Base-by-base conservation (phyloP, 2,329 filamentous ascomycete genomes). In the Lojkania enalia region DNA sequence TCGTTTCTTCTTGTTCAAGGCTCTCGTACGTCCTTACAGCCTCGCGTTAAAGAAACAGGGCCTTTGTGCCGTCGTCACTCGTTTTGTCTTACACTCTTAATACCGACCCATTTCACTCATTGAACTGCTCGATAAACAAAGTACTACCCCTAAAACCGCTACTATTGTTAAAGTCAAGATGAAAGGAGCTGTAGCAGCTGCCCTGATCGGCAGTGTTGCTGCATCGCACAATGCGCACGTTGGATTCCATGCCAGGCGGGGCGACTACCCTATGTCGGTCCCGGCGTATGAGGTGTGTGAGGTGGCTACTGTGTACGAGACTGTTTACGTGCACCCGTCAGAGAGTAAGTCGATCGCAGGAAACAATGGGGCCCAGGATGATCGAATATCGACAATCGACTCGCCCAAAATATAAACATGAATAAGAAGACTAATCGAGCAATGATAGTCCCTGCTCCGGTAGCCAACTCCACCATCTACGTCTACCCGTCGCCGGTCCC, bases 41-140 rank as follows among this genome's bases (percentile, higher is more conserved):
- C 58, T 67, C 61, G 60, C 60, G 23, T 56, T 60, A 63, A 63
- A 55, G 51, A 41, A 36, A 39, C 50, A 39, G 50, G 61, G 64
- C 63, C 61, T 56, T 61, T 54, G 63, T 61, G 65, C 66, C 67
- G 42, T 47, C 46, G 61, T 63, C 66, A 58, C 58, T 69, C 65
- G 54, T 69, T 69, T 66, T 45, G 36, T 23, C 20, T 48, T 39
- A 39, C 41, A 33, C 47, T 43, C 39, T 46, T 49, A 45, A 42
- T 44, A 29, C 49, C 65, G 49, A 51, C 85, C 85, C 85, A 85
- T 85, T 88, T 88, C 86, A 89, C 84, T 89, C 88, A 72, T 90
- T 91, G 76, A 90, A 87, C 87, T 87, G 87, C 77, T 88, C 84
- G 74, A 30, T 42, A 50, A 20, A n/a, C n/a, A n/a, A n/a, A n/a